phyloP scores from a whole-genome alignment of 2,329 filamentous ascomycete species.

The Hirsutella thompsonii region DNA sequence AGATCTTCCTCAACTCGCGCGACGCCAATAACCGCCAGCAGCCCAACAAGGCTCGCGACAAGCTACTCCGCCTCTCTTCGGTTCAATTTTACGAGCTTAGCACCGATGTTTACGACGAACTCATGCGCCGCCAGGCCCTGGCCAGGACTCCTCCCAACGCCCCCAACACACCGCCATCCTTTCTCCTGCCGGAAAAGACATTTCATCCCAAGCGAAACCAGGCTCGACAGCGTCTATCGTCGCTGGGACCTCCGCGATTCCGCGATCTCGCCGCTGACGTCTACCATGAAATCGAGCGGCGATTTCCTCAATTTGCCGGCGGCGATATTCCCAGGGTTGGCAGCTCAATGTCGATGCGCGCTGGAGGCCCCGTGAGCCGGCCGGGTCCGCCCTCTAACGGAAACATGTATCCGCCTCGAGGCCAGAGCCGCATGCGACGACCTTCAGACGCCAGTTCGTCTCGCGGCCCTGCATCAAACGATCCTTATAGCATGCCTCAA shows the following conservation, averaged over 20 bases:
- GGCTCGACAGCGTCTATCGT: conserved; percentile 88
- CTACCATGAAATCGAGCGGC: conserved; percentile 83
- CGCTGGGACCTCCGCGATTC: conserved; percentile 75
- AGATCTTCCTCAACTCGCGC: conserved; percentile 61
- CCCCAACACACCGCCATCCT: conserved; percentile 48
- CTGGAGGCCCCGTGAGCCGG: conserved; percentile 40
- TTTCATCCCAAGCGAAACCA: conserved; percentile 98
- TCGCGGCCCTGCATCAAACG: conserved; percentile 28
- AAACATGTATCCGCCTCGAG: conserved; percentile 33
- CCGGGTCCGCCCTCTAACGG: conserved; percentile 52
- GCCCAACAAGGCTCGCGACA: conserved; percentile 85
- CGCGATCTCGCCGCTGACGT: conserved; percentile 90
- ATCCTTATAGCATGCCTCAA: conserved; percentile 41
- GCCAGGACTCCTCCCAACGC: conserved; percentile 40
- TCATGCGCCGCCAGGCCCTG: conserved; percentile 70
- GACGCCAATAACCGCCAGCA: conserved; percentile 64
- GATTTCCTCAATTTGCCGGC: conserved; percentile 69
- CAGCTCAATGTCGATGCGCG: conserved; percentile 54
- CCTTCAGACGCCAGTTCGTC: conserved; percentile 53
- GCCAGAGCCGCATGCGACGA: conserved; percentile 38
- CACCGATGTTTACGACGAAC: conserved; percentile 93
- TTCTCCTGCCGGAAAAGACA: conserved; percentile 68
- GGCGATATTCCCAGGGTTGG: conserved; percentile 55
- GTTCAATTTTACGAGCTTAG: conserved; percentile 96
- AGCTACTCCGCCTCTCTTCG: conserved; percentile 75